A percentile compares a stretch with the other conserved stretches of the same genome.
Conservation (phyloP, 768 basidiomycete species). For the Russula olivacea region DNA sequence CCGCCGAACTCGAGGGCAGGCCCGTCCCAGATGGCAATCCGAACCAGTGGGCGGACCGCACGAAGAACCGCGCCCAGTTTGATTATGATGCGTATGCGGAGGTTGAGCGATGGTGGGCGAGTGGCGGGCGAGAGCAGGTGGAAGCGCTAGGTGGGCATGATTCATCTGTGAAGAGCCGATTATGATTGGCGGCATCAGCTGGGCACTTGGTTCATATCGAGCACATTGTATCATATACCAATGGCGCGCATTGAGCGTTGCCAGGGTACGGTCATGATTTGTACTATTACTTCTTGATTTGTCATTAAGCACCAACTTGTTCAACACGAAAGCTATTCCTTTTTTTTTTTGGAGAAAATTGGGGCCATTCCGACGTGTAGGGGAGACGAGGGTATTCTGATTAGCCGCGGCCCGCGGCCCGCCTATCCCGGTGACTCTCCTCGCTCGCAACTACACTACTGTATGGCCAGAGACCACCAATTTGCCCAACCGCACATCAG, state of each 20-base stretch:
- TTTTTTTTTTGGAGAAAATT: too few relatives aligned
- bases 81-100: slow-evolving; percentile 49
- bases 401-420: too few relatives aligned
- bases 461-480: too few relatives aligned
- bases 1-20: slow-evolving; percentile 31
- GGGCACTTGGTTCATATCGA: background rate
- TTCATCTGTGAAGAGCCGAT: background rate
- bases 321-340: too few relatives aligned
- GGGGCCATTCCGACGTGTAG: too few relatives aligned
- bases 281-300: too few relatives aligned
- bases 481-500: too few relatives aligned
- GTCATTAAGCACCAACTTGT: too few relatives aligned
- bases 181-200: background rate
- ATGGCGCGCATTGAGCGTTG: background rate
- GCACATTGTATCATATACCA: background rate
- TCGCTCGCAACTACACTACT: too few relatives aligned
- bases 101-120: slow-evolving; percentile 47
- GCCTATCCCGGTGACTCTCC: too few relatives aligned
- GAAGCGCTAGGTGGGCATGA: background rate
- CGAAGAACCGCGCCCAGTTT: slow-evolving; percentile 44
- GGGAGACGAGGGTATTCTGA: too few relatives aligned
- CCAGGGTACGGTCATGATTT: background rate
- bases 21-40: slow-evolving; percentile 34
- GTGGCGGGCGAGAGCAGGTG: slow-evolving; percentile 28
- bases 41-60: slow-evolving; percentile 56